Base-by-base conservation (phyloP, 176 grass and related monocot species). In the Musa troglodytarum region DNA sequence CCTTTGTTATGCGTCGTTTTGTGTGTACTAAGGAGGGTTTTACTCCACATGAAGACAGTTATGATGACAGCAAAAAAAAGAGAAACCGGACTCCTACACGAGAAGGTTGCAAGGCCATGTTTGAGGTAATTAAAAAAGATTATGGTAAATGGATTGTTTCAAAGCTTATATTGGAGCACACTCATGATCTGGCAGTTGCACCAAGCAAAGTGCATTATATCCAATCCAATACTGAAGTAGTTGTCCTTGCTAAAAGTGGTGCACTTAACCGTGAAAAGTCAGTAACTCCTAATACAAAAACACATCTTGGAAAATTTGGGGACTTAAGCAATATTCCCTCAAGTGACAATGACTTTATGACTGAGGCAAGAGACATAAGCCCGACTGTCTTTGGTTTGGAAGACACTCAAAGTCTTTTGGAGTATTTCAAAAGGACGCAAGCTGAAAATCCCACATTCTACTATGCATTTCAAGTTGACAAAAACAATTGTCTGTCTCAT, bases 61-160 rank as follows among this genome's bases (percentile, higher is more conserved):
- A 77, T 34, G 84, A 87, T 24, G 86, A 88, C n/a, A 87, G 64
- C 65, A 84, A 78, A 68, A 85, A 80, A 79, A 91, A 87, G 63
- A 87, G 79, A 83, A 87, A 76, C 53, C 77, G 80, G 12, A 80
- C 80, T 71, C 85, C 85, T 65, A 78, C 59, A 52, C 66, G 82
- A 74, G 89, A 91, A 82, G 89, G 89, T 63, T 91, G 89, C 55
- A 82, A 91, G 67, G 89, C 89, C 17, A 85, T 85, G 82, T 87
- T 91, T 81, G 89, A 91, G 79, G 77, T 91, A 62, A 77, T 85
- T 71, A 90, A 81, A 73, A 90, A 82, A 57, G 88, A 85, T n/a
- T 84, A 82, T 51, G 88, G 79, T 75, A 87, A 83, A 74, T 91
- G 89, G 85, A 76, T 87, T 54, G 85, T 85, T 79, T 87, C 89